phyloP scores from a whole-genome alignment of 2,329 filamentous ascomycete species.

The Colletotrichum tamarilloi region DNA sequence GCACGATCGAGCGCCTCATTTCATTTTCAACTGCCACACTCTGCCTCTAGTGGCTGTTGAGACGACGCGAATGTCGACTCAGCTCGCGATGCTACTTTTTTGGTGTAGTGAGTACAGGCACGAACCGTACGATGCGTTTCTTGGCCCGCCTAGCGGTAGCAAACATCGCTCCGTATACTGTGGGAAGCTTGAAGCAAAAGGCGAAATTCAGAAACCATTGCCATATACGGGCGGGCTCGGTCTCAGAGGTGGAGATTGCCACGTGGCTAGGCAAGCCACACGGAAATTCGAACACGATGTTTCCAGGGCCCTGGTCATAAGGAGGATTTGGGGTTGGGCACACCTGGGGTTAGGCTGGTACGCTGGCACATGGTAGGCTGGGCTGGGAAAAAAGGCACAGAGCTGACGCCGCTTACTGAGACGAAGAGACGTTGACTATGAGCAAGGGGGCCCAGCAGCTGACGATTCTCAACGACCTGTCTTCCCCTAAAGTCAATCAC shows the following conservation, averaged over 20 bases:
- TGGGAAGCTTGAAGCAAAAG: background rate
- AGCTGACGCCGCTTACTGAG: conserved; percentile 14
- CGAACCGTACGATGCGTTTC: background rate
- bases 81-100: background rate
- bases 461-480: background rate
- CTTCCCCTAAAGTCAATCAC: conserved; percentile 10
- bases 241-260: conserved; percentile 26
- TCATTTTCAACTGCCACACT: background rate
- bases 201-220: background rate
- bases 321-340: conserved; percentile 7
- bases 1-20: background rate
- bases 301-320: conserved; percentile 16
- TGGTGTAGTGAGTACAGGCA: background rate
- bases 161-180: background rate
- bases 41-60: background rate
- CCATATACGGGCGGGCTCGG: conserved; percentile 17
- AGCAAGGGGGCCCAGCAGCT: background rate
- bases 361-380: conserved; percentile 29
- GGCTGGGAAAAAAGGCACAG: conserved; percentile 8
- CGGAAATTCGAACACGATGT: conserved; percentile 11
- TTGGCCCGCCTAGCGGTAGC: background rate
- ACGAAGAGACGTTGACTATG: background rate
- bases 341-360: conserved; percentile 12
- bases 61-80: too few relatives aligned
- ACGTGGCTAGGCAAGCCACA: conserved; percentile 33